Evolutionary conservation across 2,329 filamentous ascomycete species (phyloP).

Genomic region (Neofusicoccum umdonicola): DNA sequence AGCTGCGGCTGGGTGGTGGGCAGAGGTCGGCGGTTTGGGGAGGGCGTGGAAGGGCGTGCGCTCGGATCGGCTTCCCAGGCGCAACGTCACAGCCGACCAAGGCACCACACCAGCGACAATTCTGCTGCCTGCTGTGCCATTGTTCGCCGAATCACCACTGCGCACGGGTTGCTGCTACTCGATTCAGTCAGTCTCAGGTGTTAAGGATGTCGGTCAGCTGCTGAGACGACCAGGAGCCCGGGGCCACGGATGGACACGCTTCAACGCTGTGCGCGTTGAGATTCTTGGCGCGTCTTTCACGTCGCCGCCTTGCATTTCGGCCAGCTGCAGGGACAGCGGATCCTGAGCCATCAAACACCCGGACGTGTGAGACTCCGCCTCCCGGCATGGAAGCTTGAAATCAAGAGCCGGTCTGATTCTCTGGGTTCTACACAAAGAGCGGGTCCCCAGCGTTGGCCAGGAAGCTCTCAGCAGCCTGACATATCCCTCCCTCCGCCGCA

Average conservation of each 20-base stretch:
- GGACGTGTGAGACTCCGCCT: not conserved
- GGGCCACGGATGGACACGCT: not conserved
- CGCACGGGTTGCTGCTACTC: not conserved
- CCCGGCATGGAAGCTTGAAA: not conserved
- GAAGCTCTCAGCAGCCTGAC: no score
- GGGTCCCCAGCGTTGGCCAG: no score
- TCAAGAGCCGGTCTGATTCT: not conserved
- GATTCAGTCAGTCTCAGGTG: not conserved
- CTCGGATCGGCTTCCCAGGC: not conserved
- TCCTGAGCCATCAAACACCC: not conserved
- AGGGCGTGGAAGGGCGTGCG: not conserved
- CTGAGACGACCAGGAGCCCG: no score
- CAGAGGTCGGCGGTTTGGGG: not conserved
- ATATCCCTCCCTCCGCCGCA: no score
- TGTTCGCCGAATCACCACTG: not conserved
- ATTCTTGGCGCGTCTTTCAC: slow-evolving; percentile 4
- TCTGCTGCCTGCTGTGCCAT: not conserved
- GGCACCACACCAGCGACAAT: not conserved
- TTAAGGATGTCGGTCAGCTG: not conserved
- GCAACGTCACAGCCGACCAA: not conserved
- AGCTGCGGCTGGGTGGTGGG: not conserved
- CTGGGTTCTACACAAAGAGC: no score
- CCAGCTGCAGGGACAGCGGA: not conserved
- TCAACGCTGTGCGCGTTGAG: not conserved
- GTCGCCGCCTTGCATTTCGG: not conserved